Evolutionary conservation across 2,329 filamentous ascomycete genomes (phyloP).

Genomic region (Hymenotorrendiella dingleyae): DNA sequence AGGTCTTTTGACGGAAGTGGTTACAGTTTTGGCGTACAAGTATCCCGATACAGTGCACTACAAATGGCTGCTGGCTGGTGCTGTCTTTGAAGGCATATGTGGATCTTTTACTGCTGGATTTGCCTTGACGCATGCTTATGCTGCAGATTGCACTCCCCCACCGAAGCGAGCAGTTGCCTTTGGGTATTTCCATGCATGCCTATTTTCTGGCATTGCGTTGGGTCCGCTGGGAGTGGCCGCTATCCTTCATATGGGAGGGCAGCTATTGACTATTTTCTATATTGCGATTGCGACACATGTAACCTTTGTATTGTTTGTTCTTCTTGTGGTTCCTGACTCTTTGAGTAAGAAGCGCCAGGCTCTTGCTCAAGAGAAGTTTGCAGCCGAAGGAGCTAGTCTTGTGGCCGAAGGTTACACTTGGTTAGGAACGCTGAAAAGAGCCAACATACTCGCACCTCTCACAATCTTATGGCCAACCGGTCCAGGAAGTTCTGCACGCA

Average conservation of each 20-base stretch:
- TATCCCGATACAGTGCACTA: conserved; percentile 69
- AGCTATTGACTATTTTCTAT: conserved; percentile 79
- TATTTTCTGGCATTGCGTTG: conserved; percentile 83
- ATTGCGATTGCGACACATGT: conserved; percentile 66
- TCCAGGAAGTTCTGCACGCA: conserved; percentile 48
- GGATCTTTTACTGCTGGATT: conserved; percentile 85
- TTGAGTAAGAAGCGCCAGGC: conserved; percentile 67
- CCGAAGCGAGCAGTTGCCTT: conserved; percentile 76
- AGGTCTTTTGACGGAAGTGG: conserved; percentile 65
- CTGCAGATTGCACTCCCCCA: conserved; percentile 79
- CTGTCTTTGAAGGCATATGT: conserved; percentile 72
- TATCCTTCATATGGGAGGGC: conserved; percentile 69
- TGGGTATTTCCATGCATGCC: conserved; percentile 81
- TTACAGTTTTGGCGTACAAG: conserved; percentile 72
- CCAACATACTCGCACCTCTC: conserved; percentile 71
- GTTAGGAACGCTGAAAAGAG: conserved; percentile 35
- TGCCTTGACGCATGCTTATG: conserved; percentile 75
- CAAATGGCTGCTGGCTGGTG: conserved; percentile 71
- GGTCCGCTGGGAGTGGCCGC: conserved; percentile 79
- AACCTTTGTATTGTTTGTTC: conserved; percentile 66
- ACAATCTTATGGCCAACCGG: conserved; percentile 71
- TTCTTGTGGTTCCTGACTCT: conserved; percentile 76
- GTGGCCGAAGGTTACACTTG: conserved; percentile 11
- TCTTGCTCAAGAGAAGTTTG: conserved; percentile 63
- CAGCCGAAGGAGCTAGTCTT: conserved; percentile 35